Percentiles rank a stretch among this genome's conserved stretches.
These are phyloP conservation scores for Aspergillus asperescens DNA, from an alignment of 495 filamentous ascomycete species.

Conservation along the genomic window DNA sequence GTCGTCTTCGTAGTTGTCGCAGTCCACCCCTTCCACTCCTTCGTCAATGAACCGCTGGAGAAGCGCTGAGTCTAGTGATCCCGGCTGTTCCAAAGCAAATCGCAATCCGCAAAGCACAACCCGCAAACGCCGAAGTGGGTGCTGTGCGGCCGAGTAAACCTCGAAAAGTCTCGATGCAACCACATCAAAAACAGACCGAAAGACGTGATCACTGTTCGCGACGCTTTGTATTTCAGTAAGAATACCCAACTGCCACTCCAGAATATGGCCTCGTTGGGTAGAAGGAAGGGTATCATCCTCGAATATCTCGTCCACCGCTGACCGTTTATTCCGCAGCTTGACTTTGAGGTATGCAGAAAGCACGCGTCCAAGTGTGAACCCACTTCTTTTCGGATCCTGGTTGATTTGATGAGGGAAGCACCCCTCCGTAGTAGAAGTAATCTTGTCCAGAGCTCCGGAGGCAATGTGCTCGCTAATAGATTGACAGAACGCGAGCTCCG, in stretches of 20 bases:
- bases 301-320: constrained; percentile 29
- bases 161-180: constrained; percentile 36
- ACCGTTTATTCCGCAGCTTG: constrained; percentile 31
- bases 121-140: constrained; percentile 45
- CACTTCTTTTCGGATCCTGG: constrained; percentile 34
- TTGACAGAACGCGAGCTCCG: constrained; percentile 37
- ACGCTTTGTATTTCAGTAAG: constrained; percentile 30
- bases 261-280: constrained; percentile 40
- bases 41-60: constrained; percentile 32
- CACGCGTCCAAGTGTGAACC: constrained; percentile 44
- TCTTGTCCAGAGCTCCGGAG: constrained; percentile 34
- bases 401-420: constrained; percentile 20
- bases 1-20: constrained; percentile 46
- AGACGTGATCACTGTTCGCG: constrained; percentile 27
- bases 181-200: constrained; percentile 26
- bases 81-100: constrained; percentile 36
- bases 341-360: constrained; percentile 44
- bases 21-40: constrained; percentile 28
- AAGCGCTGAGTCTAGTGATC: constrained; percentile 26
- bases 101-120: constrained; percentile 40
- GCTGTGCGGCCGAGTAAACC: constrained; percentile 31
- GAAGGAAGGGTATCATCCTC: constrained; percentile 35
- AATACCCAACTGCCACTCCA: constrained; percentile 53
- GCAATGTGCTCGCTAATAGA: constrained; percentile 46
- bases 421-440: constrained; percentile 26